Base-by-base conservation (phyloP, 495 filamentous ascomycete genomes). In the Trichoderma gamsii region DNA sequence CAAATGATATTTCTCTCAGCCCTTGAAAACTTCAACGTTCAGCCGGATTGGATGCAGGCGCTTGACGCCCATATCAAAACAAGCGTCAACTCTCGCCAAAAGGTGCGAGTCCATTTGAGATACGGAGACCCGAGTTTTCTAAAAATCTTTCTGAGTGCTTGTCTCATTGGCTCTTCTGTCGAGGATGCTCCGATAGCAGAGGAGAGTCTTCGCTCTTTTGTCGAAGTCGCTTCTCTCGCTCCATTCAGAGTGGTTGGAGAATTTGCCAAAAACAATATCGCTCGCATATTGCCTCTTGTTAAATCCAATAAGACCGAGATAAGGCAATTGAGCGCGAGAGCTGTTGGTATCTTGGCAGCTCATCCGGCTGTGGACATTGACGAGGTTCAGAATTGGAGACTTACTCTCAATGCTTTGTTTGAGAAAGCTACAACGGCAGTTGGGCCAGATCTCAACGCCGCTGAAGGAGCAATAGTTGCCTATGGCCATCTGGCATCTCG, bases 21-120 rank as follows among this genome's bases (percentile, higher is more conserved):
- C 4, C 81, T 96, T 49, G 43, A 32, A n/a, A 78, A 82, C 11
- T 81, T 89, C 21, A 84, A 84, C 11, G 78, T 92, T 44, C 89
- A 96, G 70, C 85, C 89, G 67, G 91, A 94, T 64, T 97, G 94
- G 94, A 92, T 93, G 69, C 81, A 87, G 29, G 89, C 89, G 75
- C 78, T 97, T 4, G 90, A 92, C 71, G 82, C 86, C 16, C 77
- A 88, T 0, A 80, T 93, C 23, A 81, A 87, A 15, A 88, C 88
- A 6, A 87, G 92, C 73, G 81, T 86, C 52, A 75, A 80, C 46
- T 85, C 83, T 9, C 85, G 92, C 27, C 69, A 77, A 21, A 81
- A 81, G 2, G 79, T 97, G 13, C 85, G 81, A 71, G 70, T 72
- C 65, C 84, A 80, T 65, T 63, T 78, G 16, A 64, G 65, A 5